Conservation (phyloP, 306 rosid genomes). For the Citrullus mucosospermus region DNA sequence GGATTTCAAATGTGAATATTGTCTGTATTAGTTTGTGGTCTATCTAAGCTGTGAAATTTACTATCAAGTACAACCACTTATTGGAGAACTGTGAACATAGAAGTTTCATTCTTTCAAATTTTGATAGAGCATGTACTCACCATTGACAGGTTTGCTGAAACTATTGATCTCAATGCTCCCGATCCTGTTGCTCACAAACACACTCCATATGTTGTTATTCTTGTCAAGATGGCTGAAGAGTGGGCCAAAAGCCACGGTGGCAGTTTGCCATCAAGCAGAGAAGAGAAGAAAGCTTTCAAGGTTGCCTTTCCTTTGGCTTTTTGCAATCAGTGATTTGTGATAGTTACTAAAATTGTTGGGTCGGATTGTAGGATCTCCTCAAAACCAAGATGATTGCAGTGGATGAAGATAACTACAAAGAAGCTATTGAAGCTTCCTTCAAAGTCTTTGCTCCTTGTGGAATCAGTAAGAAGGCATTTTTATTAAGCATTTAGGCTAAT, state of each 20-base stretch:
- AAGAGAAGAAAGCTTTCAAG: constrained; percentile 87
- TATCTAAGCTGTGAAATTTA: background rate
- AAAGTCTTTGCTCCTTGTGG: constrained; percentile 88
- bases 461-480: constrained; percentile 50
- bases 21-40: background rate
- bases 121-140: constrained; percentile 15
- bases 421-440: constrained; percentile 86
- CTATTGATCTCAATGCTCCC: constrained; percentile 54
- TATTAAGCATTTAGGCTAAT: background rate
- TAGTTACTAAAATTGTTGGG: constrained; percentile 15
- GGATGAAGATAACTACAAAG: constrained; percentile 94
- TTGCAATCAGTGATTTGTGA: constrained; percentile 1
- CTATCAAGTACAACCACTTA: background rate
- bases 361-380: constrained; percentile 57
- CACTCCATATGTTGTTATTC: constrained; percentile 79
- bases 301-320: constrained; percentile 21
- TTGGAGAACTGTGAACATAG: background rate
- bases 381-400: constrained; percentile 54
- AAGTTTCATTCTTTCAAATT: constrained; percentile 5
- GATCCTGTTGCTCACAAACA: constrained; percentile 82
- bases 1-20: background rate
- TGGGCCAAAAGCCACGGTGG: constrained; percentile 79
- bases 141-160: constrained; percentile 54
- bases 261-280: constrained; percentile 74
- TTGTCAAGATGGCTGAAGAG: constrained; percentile 79